Evolutionary conservation across 768 basidiomycete species (phyloP).

Genomic region (Pleurotus sapidus): DNA sequence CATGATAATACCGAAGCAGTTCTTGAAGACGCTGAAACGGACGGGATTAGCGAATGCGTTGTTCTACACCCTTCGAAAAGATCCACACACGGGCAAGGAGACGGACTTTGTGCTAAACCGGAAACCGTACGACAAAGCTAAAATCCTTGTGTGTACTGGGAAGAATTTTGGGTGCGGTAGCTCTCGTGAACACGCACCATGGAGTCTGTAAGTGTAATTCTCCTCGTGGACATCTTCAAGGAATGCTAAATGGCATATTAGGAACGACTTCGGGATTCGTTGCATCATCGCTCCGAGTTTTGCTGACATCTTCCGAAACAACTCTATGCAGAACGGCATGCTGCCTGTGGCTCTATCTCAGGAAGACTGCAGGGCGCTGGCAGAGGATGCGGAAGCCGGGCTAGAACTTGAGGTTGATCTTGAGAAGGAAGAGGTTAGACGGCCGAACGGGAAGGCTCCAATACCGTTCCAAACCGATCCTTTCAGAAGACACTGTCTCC

Average conservation of each 20-base stretch:
- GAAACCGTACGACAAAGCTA: constrained; percentile 69
- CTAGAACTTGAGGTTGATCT: constrained; percentile 82
- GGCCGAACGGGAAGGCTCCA: constrained; percentile 55
- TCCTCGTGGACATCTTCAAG: too few species aligned
- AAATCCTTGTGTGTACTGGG: constrained; percentile 81
- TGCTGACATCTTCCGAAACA: constrained; percentile 88
- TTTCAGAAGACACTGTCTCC: constrained; percentile 89
- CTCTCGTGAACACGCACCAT: constrained; percentile 89
- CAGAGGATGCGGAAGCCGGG: constrained; percentile 73
- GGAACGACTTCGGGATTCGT: constrained; percentile 88
- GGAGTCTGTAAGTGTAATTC: constrained; percentile 64
- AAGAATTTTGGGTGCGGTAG: constrained; percentile 91
- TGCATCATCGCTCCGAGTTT: constrained; percentile 87
- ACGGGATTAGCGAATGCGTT: constrained; percentile 83
- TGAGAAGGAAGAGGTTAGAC: constrained; percentile 75
- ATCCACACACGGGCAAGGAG: constrained; percentile 73
- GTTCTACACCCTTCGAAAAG: constrained; percentile 79
- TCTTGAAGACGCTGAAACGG: constrained; percentile 88
- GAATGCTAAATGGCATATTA: constrained; percentile 16
- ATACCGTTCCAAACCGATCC: constrained; percentile 82
- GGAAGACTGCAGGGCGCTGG: constrained; percentile 67
- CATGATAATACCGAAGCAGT: constrained; percentile 93
- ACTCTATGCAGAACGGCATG: constrained; percentile 94
- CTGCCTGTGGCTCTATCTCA: constrained; percentile 73
- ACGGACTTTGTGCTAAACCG: constrained; percentile 87